These are phyloP conservation scores for Trametes versicolor DNA, from an alignment of 1,284 basidiomycete species.

Conservation along the genomic window DNA sequence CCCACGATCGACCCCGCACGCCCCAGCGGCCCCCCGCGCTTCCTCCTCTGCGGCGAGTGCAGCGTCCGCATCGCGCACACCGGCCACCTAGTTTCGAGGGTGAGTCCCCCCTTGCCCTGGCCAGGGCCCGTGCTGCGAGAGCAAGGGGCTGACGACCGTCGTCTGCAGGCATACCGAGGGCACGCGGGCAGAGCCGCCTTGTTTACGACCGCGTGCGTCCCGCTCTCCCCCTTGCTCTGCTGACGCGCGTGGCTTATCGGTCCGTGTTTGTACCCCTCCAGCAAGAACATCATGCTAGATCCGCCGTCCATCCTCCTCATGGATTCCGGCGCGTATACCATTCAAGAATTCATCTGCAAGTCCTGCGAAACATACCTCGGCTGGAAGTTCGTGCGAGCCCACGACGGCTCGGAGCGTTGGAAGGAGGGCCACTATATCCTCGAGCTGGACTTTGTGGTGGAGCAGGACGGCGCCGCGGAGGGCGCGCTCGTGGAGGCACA, in stretches of 20 bases:
- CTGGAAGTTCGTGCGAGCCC: slow-evolving; percentile 69
- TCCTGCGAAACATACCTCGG: slow-evolving; percentile 62
- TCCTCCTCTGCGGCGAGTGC: slow-evolving; percentile 29
- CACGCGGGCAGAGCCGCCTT: slow-evolving; percentile 44
- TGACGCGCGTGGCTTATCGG: background rate
- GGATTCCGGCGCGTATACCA: slow-evolving; percentile 70
- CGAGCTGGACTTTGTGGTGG: slow-evolving; percentile 54
- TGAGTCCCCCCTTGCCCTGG: slow-evolving; percentile 15
- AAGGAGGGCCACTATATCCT: slow-evolving; percentile 67
- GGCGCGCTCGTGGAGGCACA: background rate
- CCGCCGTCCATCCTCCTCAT: slow-evolving; percentile 59
- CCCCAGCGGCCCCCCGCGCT: slow-evolving; percentile 24
- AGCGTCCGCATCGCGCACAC: slow-evolving; percentile 29
- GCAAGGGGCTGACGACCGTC: background rate
- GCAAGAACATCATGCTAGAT: slow-evolving; percentile 38
- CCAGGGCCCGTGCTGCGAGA: background rate
- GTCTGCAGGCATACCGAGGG: slow-evolving; percentile 41
- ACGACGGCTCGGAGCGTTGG: slow-evolving; percentile 67
- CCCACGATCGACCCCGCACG: slow-evolving; percentile 16
- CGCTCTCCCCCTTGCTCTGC: background rate
- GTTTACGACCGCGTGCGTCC: slow-evolving; percentile 57
- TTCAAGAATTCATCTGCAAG: slow-evolving; percentile 62
- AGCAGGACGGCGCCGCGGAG: slow-evolving; percentile 16
- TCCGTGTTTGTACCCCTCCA: slow-evolving; percentile 16
- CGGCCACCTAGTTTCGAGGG: slow-evolving; percentile 29